phyloP scores from a whole-genome alignment of 768 basidiomycete species.

The Fistulinella prunicolor region DNA sequence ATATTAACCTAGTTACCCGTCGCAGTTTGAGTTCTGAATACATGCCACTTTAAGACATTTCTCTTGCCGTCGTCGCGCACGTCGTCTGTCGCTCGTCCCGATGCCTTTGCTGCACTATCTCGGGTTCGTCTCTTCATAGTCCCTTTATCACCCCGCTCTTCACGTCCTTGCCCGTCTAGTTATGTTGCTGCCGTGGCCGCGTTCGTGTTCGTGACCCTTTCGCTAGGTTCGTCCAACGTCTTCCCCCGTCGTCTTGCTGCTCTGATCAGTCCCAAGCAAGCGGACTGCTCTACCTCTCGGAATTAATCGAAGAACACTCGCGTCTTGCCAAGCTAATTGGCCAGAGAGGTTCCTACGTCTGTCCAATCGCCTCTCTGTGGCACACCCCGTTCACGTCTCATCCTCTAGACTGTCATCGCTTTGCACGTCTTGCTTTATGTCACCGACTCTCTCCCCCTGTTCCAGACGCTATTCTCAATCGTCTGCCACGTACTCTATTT shows the following conservation, averaged over 20 bases:
- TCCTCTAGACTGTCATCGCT: conserved; percentile 64
- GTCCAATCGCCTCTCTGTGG: conserved; percentile 31
- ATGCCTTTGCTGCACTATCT: conserved; percentile 57
- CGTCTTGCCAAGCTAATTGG: conserved; percentile 78
- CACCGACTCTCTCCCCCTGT: conserved; percentile 76
- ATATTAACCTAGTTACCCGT: no score
- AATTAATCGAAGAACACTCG: conserved; percentile 93
- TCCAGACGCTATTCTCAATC: conserved; percentile 75
- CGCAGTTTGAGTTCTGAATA: no score
- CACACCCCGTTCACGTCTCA: conserved; percentile 3
- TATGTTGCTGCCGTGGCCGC: conserved; percentile 75
- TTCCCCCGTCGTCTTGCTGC: not conserved
- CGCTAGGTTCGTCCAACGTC: conserved; percentile 63
- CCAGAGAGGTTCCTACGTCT: conserved; percentile 82
- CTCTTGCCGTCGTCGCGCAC: no score
- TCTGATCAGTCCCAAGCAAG: conserved; percentile 56
- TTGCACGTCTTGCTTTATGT: conserved; percentile 77
- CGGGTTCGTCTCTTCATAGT: conserved; percentile 41
- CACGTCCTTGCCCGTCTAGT: conserved; percentile 33
- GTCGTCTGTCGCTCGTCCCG: not conserved
- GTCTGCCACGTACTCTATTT: conserved; percentile 85
- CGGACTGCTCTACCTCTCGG: conserved; percentile 90
- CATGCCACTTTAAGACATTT: no score
- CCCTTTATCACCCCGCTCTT: not conserved
- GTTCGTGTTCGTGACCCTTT: conserved; percentile 89